These are phyloP conservation scores for Malassezia equina DNA, from an alignment of 1,284 basidiomycete genomes.

Conservation along the genomic window DNA sequence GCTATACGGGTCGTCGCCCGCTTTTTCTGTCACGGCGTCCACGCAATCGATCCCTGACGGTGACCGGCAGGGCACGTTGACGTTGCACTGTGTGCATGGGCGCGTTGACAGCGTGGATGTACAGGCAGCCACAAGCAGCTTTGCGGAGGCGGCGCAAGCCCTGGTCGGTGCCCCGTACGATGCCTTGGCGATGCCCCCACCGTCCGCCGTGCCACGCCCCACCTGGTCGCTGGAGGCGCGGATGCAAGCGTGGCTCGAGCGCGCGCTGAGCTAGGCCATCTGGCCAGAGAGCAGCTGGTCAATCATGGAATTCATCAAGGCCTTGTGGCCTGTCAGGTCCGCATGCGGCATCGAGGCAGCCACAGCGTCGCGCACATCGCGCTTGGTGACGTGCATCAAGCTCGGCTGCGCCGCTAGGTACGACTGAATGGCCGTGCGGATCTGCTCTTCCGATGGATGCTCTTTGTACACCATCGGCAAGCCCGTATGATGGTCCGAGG, in stretches of 20 bases:
- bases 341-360: conserved; percentile 43
- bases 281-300: conserved; percentile 39
- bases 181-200: conserved; percentile 4
- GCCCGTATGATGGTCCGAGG: conserved; percentile 4
- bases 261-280: not conserved
- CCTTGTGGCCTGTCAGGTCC: conserved; percentile 28
- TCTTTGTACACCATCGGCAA: not conserved
- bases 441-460: conserved; percentile 31
- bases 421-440: conserved; percentile 28
- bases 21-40: conserved; percentile 54
- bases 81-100: not conserved
- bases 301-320: conserved; percentile 40
- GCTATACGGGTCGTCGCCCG: conserved; percentile 86
- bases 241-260: conserved; percentile 1
- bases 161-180: conserved; percentile 15
- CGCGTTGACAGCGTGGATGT: not conserved
- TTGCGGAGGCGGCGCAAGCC: not conserved
- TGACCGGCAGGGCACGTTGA: not conserved
- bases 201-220: conserved; percentile 1
- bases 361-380: conserved; percentile 39
- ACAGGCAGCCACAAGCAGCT: not conserved
- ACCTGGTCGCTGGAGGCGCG: not conserved
- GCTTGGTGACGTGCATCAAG: conserved; percentile 44
- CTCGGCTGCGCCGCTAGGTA: conserved; percentile 43
- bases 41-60: not conserved